phyloP scores from a whole-genome alignment of 2,329 filamentous ascomycete genomes.

The Cladosporium sphaerospermum region DNA sequence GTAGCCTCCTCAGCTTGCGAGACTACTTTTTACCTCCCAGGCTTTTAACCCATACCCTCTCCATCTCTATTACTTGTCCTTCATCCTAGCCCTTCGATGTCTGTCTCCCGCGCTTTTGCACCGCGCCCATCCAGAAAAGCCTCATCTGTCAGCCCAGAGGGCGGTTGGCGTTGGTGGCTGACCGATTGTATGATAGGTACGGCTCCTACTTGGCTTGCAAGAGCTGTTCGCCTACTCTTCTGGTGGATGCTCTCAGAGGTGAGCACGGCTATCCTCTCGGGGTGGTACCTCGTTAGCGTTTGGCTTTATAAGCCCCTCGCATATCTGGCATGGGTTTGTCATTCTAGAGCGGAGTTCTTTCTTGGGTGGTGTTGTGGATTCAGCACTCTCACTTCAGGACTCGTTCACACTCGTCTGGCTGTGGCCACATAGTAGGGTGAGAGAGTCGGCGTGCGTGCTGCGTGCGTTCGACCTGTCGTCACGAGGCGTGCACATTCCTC shows the following conservation, averaged over 20 bases:
- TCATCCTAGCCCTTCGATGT: neutral
- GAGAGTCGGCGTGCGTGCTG: neutral
- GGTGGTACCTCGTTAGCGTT: neutral
- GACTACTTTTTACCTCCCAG: too few species aligned
- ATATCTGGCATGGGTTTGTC: neutral
- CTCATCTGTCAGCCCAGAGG: neutral
- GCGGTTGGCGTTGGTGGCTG: neutral
- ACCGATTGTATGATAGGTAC: neutral
- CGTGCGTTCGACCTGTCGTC: neutral
- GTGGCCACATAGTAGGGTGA: neutral
- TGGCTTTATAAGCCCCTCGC: neutral
- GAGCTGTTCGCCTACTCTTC: neutral
- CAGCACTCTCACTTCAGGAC: neutral
- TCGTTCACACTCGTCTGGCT: neutral
- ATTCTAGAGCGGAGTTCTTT: neutral
- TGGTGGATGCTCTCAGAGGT: neutral
- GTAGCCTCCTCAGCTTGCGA: too few species aligned
- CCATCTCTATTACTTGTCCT: too few species aligned
- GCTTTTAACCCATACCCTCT: too few species aligned
- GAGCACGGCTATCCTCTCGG: neutral
- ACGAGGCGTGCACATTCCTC: neutral
- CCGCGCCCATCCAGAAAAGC: neutral
- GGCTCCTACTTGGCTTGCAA: neutral
- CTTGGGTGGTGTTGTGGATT: neutral
- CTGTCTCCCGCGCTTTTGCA: neutral